These are phyloP conservation scores for Aspergillus hancockii DNA, from an alignment of 495 filamentous ascomycete species.

Conservation along the genomic window DNA sequence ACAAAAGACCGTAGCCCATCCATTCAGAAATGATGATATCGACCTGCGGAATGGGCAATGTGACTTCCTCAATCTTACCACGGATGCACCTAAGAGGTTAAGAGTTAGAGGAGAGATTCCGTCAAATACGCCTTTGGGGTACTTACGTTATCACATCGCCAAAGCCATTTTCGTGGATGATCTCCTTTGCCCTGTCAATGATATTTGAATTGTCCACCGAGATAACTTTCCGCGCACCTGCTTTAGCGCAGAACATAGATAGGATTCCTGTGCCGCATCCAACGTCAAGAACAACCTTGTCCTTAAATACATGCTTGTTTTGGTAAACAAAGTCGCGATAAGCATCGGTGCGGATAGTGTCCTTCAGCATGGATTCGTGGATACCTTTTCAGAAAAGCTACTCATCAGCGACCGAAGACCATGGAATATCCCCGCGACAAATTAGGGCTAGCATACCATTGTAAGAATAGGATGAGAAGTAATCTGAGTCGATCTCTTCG, in stretches of 20 bases:
- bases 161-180: constrained; percentile 78
- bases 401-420: constrained; percentile 18
- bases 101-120: constrained; percentile 12
- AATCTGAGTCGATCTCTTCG: constrained; percentile 56
- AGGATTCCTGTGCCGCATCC: constrained; percentile 92
- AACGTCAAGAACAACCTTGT: constrained; percentile 89
- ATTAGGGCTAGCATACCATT: constrained; percentile 55
- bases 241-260: constrained; percentile 90
- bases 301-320: constrained; percentile 87
- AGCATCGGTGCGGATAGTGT: constrained; percentile 63
- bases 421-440: not conserved
- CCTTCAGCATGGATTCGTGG: constrained; percentile 90
- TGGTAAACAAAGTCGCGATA: constrained; percentile 74
- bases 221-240: constrained; percentile 86
- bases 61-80: constrained; percentile 91
- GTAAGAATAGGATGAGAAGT: constrained; percentile 81
- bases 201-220: constrained; percentile 94
- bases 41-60: constrained; percentile 75
- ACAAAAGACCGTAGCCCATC: constrained; percentile 96
- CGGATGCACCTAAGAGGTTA: constrained; percentile 55
- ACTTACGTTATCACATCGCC: constrained; percentile 73
- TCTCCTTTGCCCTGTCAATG: constrained; percentile 83
- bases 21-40: constrained; percentile 97
- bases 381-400: constrained; percentile 57
- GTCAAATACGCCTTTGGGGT: not conserved